These are phyloP conservation scores for Agaricus sinodeliciosus DNA, from an alignment of 768 basidiomycete species.

Conservation along the genomic window DNA sequence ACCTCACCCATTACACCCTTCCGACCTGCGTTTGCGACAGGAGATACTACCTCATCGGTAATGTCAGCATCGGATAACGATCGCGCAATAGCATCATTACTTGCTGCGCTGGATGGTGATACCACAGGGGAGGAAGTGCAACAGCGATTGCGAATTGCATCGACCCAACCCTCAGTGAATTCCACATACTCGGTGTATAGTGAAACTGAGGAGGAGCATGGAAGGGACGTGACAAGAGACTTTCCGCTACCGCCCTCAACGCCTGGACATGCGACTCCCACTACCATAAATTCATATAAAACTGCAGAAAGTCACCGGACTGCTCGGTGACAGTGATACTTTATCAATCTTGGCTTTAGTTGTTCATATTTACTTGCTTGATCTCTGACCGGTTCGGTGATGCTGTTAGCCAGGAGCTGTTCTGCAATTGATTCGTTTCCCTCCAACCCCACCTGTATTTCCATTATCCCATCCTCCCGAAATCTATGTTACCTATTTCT, in stretches of 20 bases:
- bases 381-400: not conserved
- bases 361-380: not conserved
- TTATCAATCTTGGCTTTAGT: not conserved
- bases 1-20: constrained; percentile 8
- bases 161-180: constrained; percentile 48
- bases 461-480: too few relatives aligned
- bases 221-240: constrained; percentile 23
- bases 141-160: constrained; percentile 47
- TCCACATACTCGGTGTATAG: constrained; percentile 27
- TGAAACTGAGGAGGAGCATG: constrained; percentile 23
- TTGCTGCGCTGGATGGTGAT: constrained; percentile 51
- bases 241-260: constrained; percentile 34
- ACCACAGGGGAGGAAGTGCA: constrained; percentile 37
- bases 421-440: not conserved
- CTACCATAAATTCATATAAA: constrained; percentile 1
- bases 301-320: constrained; percentile 3
- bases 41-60: constrained; percentile 25
- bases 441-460: too few relatives aligned
- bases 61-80: constrained; percentile 39
- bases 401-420: not conserved
- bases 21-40: constrained; percentile 23
- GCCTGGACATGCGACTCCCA: constrained; percentile 8
- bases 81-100: constrained; percentile 55
- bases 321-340: not conserved
- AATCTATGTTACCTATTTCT: too few relatives aligned